phyloP scores from a whole-genome alignment of 2,329 filamentous ascomycete genomes.

The Ceratocystis cubensis region DNA sequence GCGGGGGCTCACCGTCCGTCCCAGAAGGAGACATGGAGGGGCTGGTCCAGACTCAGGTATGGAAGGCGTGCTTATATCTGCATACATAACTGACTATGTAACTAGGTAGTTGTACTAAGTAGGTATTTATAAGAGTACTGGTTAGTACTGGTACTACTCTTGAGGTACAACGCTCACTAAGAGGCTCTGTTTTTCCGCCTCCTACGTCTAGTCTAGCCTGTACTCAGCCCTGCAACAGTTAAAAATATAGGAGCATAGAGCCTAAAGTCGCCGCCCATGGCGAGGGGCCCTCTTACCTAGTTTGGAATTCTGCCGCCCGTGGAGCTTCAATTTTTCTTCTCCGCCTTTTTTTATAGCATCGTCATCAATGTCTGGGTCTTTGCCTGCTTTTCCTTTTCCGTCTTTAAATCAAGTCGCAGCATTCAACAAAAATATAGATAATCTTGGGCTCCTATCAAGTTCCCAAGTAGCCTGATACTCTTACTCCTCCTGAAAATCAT shows the following conservation, averaged over 20 bases:
- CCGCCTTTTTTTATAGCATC: background rate
- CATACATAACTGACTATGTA: too few species aligned
- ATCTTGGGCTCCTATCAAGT: too few species aligned
- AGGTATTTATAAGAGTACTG: too few species aligned
- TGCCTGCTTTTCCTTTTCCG: background rate
- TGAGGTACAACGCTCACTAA: background rate
- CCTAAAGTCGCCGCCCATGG: background rate
- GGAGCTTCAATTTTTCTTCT: conserved; percentile 4
- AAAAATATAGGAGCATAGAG: background rate
- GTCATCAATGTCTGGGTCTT: background rate
- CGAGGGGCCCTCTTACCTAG: background rate
- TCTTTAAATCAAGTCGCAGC: background rate
- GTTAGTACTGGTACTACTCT: too few species aligned
- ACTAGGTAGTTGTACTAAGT: too few species aligned
- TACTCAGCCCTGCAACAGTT: background rate
- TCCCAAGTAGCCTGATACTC: too few species aligned
- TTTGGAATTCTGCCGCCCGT: conserved; percentile 2
- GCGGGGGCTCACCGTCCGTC: too few species aligned
- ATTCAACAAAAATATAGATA: too few species aligned
- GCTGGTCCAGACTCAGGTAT: background rate
- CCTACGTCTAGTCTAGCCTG: background rate
- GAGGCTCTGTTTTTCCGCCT: background rate
- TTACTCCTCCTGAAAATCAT: too few species aligned
- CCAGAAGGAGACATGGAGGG: background rate
- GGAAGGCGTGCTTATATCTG: too few species aligned